Base-by-base conservation (phyloP, 2,329 filamentous ascomycete species). In the Aspergillus caelatus region DNA sequence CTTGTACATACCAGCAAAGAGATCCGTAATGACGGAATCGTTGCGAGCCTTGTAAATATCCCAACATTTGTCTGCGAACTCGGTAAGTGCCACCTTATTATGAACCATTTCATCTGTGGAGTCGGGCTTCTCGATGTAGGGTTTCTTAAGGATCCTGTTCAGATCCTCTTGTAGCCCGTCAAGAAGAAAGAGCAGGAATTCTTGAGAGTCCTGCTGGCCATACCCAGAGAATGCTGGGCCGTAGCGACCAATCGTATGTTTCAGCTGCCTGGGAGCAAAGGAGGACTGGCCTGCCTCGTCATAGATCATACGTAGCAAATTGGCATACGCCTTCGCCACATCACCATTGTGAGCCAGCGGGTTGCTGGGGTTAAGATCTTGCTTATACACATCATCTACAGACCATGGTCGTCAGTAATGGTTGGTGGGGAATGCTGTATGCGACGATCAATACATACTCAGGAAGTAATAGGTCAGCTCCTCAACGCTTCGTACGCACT, bases 1-100 rank as follows among this genome's bases (percentile, higher is more conserved):
- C 81, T 98, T 97, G 85, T 98, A 99, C 85, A 98, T 93, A 67
- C 95, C 95, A 26, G 93, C 96, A 77, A 99, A 99, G 12, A 99
- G 84, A 75, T 99, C 95, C 62, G 93, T 94, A 68, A 97, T 92
- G 46, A 98, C 91, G 0, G 95, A 98, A 74, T 98, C 93, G 70
- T 99, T 97, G 58, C 95, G 89, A 67, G 90, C 89, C 74, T 93
- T 92, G 68, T 96, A 96, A 64, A 97, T 97, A 65, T 92, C 89
- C 88, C 94, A 96, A 65, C 95, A 95, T 68, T 92, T 87, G 58
- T 94, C 88, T 0, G 94, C 95, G 81, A 99, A 92, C 67, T 90
- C 87, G 62, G 89, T 87, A 73, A 99, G 93, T 12, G 91, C 91
- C 50, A 87, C 86, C 1, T 88, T 89, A 72, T 98, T 88, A 68